Base-by-base conservation (phyloP, 1,284 basidiomycete genomes). In the Cystobasidium slooffiae region DNA sequence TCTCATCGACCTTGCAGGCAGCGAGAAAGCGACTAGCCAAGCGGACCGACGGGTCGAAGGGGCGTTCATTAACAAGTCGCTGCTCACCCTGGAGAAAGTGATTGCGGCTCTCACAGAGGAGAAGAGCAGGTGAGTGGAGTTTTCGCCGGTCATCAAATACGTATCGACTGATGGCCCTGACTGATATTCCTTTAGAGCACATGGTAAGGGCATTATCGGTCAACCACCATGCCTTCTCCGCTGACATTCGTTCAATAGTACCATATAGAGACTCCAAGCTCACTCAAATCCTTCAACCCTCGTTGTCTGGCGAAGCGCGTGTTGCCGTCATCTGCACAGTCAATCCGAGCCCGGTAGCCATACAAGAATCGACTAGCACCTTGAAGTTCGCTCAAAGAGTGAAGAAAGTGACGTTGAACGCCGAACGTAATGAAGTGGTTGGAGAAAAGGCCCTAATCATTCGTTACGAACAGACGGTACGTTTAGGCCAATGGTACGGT, bases 251-350 rank as follows among this genome's bases (percentile, higher is more conserved):
- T 18, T 20, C 1, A 64, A 93, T 97, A 80, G 89, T 98, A 14
- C 96, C 96, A 3, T 99, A 92, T 84, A 90, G 96, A 58, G 97
- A 98, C 82, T 95, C 93, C 61, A 98, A 98, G 83, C 81, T 87
- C 78, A 99, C 96, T 3, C 89, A 95, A 44, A 89, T 99, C 83
- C 87, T 99, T 6, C 95, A 98, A 82, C 95, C 95, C 1, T 97
- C 93, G 1, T 86, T 99, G 0, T 91, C 92, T 0, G 97, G 96
- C 0, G 93, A 97, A 80, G 96, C 97, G 18, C 88, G 93, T 20
- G 95, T 99, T 65, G 94, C 93, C 47, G 96, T 99, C 39, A 91
- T 98, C 74, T 97, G 94, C 81, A 98, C 96, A 0, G 88, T 98
- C 81, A 96, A 95, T 79, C 93, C 94, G 0, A 91, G 92, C 0